Evolutionary conservation across 148 eudicot species (phyloP).

Genomic region (Heliamphora exappendiculata): DNA sequence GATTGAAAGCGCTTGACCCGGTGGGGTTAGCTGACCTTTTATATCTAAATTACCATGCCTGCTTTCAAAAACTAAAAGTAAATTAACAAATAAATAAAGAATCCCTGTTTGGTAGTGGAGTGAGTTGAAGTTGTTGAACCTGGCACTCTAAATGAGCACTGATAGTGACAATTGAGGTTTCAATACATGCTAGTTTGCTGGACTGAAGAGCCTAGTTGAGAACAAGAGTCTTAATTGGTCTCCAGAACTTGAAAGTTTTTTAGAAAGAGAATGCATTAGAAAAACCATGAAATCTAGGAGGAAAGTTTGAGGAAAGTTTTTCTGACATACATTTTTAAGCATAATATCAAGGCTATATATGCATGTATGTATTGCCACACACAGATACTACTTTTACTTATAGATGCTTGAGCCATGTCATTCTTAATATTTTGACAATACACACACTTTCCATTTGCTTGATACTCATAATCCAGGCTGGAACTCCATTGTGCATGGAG

Average conservation of each 20-base stretch:
- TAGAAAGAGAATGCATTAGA: background rate
- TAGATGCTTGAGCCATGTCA: background rate
- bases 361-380: background rate
- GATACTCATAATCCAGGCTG: background rate
- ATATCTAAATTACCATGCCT: too few relatives aligned
- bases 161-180: background rate
- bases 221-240: background rate
- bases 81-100: background rate
- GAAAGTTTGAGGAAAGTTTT: background rate
- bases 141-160: background rate
- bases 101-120: background rate
- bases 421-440: background rate
- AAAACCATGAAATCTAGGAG: too few relatives aligned
- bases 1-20: too few relatives aligned
- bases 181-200: background rate
- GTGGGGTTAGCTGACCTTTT: too few relatives aligned
- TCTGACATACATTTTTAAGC: background rate
- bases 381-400: background rate
- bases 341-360: background rate
- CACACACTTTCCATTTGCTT: background rate
- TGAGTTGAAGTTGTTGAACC: background rate
- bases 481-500: background rate
- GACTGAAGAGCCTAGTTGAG: background rate
- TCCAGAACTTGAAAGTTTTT: background rate
- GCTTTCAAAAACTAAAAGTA: background rate